phyloP scores from a whole-genome alignment of 495 filamentous ascomycete genomes.

The Lasiosphaeria ovina region DNA sequence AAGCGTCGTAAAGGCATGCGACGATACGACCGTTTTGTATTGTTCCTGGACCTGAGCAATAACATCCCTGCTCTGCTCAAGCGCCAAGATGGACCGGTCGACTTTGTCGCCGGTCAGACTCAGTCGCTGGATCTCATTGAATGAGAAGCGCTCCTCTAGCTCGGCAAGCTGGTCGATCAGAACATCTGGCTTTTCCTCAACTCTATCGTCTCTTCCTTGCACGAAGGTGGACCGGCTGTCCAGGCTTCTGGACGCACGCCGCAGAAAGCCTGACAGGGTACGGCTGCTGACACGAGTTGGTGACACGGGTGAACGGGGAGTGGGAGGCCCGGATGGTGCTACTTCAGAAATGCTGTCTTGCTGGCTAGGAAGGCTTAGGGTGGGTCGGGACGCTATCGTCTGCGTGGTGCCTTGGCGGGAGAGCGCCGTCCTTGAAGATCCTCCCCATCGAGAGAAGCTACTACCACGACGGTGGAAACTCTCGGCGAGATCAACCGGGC shows the following conservation, averaged over 20 bases:
- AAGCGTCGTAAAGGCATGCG: slow-evolving; percentile 9
- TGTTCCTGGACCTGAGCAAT: slow-evolving; percentile 36
- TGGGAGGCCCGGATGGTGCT: background rate
- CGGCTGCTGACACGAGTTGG: slow-evolving; percentile 8
- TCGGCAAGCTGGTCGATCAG: slow-evolving; percentile 13
- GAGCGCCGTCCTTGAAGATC: too few relatives aligned
- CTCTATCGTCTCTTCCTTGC: slow-evolving; percentile 1
- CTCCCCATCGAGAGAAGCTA: too few relatives aligned
- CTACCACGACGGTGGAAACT: slow-evolving; percentile 16
- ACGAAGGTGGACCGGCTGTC: slow-evolving; percentile 2
- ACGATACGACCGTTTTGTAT: slow-evolving; percentile 4
- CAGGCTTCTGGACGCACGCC: slow-evolving; percentile 1
- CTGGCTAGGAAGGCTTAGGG: background rate
- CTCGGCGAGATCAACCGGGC: slow-evolving; percentile 15
- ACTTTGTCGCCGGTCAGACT: slow-evolving; percentile 40
- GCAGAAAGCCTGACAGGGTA: slow-evolving; percentile 7
- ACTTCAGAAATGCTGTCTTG: background rate
- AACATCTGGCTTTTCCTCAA: slow-evolving; percentile 4
- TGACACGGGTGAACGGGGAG: slow-evolving; percentile 1
- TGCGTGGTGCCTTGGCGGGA: slow-evolving; percentile 9
- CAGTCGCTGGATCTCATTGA: slow-evolving; percentile 38
- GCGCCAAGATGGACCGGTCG: slow-evolving; percentile 34
- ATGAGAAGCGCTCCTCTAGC: slow-evolving; percentile 31
- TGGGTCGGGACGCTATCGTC: background rate
- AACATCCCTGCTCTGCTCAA: slow-evolving; percentile 38